Evolutionary conservation across 805 yeast genomes (phyloP), one percentile per base, ranked within the genome.

Genomic region (Kluyveromyces nonfermentans): DNA sequence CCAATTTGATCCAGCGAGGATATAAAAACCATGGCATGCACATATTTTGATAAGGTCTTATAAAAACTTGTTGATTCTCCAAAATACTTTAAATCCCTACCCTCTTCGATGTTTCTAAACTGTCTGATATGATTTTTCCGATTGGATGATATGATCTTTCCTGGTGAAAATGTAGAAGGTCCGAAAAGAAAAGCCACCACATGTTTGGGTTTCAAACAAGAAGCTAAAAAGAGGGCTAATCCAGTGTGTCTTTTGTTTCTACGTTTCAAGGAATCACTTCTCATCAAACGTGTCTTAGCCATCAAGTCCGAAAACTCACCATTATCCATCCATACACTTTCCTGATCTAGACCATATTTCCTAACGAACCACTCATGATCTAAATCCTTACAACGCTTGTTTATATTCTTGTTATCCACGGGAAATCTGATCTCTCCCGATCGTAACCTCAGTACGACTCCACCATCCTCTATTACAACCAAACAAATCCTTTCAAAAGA

Each of bases 141-240:
- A 28, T 48, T 47, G 20, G 47, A 42, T 5, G 55, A 48, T 5
- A 51, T 28, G 2, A 55, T 50, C 41, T 52, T 55, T 2, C 57
- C 59, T 3, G 54, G 48, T 5, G 55, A 56, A 15, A 40, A 44
- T n/a, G 59, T 55, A 37, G 57, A 50, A 12, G 59, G 55, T 1
- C 59, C 59, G 2, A 33, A 37, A 12, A 55, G 19, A 36, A 55
- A 53, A 6, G 49, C 41, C 3, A 51, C 22, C 7, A 50, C 46
- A 32, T 48, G 37, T 30, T 15, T 12, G 10, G 37, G 36, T 8
- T 40, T 37, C n/a, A 48, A n/a, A 14, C 45, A 21, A 4, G 47
- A 25, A 6, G 53, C 50, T 7, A 55, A 33, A 19, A 53, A 48
- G 12, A 53, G 16, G 9, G 56, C 52, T 15, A 53, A 35, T 2